A percentile compares a stretch with the other conserved stretches of the same genome.
Evolutionary conservation across 108 stramenopile species (phyloP).

Genomic region (Cyclotella baltica): DNA sequence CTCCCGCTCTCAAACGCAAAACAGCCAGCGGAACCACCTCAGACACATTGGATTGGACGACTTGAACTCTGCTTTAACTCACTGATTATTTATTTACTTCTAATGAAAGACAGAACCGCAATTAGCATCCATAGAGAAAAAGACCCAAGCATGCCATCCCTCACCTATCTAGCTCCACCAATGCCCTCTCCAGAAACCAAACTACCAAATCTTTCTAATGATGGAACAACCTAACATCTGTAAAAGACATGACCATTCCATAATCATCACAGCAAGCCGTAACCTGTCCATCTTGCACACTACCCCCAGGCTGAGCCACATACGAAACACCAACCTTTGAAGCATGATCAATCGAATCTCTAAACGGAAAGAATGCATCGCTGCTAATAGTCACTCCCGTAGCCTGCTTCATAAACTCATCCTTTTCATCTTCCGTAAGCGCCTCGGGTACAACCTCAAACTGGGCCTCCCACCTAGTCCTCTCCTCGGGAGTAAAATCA

Average conservation of each 20-base stretch:
- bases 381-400: conserved; percentile 89
- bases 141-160: too few species aligned
- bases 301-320: conserved; percentile 98
- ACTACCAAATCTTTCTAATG: conserved; percentile 72
- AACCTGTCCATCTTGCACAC: conserved; percentile 91
- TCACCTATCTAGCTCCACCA: too few species aligned
- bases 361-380: conserved; percentile 99
- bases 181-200: too few species aligned
- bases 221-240: conserved; percentile 96
- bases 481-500: conserved; percentile 95
- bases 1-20: too few species aligned
- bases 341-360: conserved; percentile 98
- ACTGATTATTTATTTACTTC: too few species aligned
- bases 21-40: too few species aligned
- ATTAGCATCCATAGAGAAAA: too few species aligned
- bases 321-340: conserved; percentile 94
- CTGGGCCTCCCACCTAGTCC: conserved; percentile 85
- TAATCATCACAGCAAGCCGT: conserved; percentile 95
- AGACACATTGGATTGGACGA: too few species aligned
- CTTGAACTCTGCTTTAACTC: too few species aligned
- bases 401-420: conserved; percentile 83
- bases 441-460: conserved; percentile 90
- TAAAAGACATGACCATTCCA: conserved; percentile 98
- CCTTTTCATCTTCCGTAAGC: conserved; percentile 92
- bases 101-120: too few species aligned